Evolutionary conservation across 805 yeast species (phyloP).

Genomic region (Torulaspora delbrueckii): DNA sequence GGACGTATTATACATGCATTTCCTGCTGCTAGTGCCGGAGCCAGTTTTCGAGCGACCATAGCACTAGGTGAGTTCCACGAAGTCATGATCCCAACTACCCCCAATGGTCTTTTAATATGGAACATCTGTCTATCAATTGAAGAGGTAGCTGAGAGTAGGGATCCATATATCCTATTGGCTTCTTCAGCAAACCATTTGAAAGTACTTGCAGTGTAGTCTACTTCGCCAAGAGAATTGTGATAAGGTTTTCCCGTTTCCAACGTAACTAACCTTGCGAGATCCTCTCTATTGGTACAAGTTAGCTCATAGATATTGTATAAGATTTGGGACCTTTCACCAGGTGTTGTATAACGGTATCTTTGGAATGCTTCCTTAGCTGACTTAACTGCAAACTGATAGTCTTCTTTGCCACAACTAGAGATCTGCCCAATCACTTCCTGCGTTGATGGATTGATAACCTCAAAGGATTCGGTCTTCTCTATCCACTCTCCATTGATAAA

Average conservation of each 20-base stretch:
- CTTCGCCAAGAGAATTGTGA: conserved; percentile 67
- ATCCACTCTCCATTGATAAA: conserved; percentile 70
- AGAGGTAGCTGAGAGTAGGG: conserved; percentile 53
- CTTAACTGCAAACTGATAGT: conserved; percentile 75
- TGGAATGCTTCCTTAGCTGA: conserved; percentile 79
- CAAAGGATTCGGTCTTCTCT: conserved; percentile 52
- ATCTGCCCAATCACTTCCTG: conserved; percentile 65
- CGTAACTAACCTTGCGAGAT: conserved; percentile 76
- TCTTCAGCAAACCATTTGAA: conserved; percentile 81
- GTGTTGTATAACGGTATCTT: conserved; percentile 61
- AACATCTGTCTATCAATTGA: conserved; percentile 53
- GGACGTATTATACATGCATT: conserved; percentile 80
- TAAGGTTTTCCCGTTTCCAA: conserved; percentile 86
- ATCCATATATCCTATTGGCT: conserved; percentile 65
- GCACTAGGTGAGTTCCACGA: conserved; percentile 92
- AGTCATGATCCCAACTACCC: conserved; percentile 82
- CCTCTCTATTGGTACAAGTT: conserved; percentile 66
- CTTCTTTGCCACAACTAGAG: conserved; percentile 62
- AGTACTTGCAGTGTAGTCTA: conserved; percentile 61
- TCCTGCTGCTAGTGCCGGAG: conserved; percentile 83
- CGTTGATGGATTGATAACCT: conserved; percentile 60
- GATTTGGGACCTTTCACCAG: conserved; percentile 55
- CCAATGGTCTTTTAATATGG: conserved; percentile 75
- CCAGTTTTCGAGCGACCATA: conserved; percentile 82
- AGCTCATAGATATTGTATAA: conserved; percentile 71